Evolutionary conservation across 768 basidiomycete species (phyloP).

Genomic region (Mycena chlorophos): DNA sequence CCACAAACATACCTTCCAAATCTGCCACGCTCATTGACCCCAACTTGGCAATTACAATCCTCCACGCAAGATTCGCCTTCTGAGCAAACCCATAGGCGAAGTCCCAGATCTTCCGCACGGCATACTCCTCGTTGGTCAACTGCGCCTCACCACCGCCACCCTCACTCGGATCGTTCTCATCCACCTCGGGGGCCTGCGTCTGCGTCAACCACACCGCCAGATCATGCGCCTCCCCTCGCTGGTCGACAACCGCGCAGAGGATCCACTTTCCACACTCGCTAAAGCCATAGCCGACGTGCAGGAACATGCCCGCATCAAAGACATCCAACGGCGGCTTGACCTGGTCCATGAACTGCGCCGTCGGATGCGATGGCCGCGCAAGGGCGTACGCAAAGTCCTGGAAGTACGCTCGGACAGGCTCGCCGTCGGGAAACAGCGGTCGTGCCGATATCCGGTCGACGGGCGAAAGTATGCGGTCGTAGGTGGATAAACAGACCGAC

Average conservation of each 20-base stretch:
- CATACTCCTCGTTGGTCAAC: slow-evolving; percentile 44
- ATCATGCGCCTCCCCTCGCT: slow-evolving; percentile 75
- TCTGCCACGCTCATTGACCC: slow-evolving; percentile 62
- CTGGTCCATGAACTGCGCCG: slow-evolving; percentile 47
- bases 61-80: slow-evolving; percentile 77
- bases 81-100: slow-evolving; percentile 64
- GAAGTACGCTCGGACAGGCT: slow-evolving; percentile 50
- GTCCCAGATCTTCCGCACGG: slow-evolving; percentile 66
- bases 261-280: slow-evolving; percentile 77
- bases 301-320: slow-evolving; percentile 56
- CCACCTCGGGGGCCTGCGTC: slow-evolving; percentile 30
- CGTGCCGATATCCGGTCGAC: slow-evolving; percentile 65
- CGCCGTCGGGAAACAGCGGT: slow-evolving; percentile 41
- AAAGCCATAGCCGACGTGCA: slow-evolving; percentile 76
- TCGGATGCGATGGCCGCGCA: slow-evolving; percentile 34
- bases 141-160: no score
- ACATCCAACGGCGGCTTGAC: slow-evolving; percentile 40
- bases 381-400: slow-evolving; percentile 57
- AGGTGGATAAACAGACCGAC: slow-evolving; percentile 60
- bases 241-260: slow-evolving; percentile 70
- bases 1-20: slow-evolving; percentile 52
- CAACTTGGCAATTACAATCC: slow-evolving; percentile 68
- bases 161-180: slow-evolving; percentile 30
- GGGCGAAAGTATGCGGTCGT: slow-evolving; percentile 65
- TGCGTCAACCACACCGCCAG: slow-evolving; percentile 67